Evolutionary conservation across 768 basidiomycete species (phyloP), one percentile per base, ranked within the genome.

Genomic region (Tylopilus felleus): DNA sequence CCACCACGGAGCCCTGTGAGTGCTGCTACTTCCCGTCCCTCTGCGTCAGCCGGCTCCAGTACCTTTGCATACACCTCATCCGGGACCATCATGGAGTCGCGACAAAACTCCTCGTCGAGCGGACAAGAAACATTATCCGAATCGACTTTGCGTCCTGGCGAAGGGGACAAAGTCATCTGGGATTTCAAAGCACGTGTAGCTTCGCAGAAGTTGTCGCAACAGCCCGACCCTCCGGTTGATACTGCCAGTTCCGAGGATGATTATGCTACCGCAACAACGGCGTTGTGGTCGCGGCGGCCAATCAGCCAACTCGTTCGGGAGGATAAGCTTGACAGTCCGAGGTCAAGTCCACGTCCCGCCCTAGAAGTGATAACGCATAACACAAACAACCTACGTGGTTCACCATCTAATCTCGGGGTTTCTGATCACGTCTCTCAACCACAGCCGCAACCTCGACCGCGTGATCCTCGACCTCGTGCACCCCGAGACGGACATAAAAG

Each of bases 1-100:
- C 83, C 86, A 25, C 83, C 85, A 45, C 80, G 80, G 35, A 88
- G 86, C 44, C 87, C 87, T 12, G 73, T 80, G 49, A 84, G 78
- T 56, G 77, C 80, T 39, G 70, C 71, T 40, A 78, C 77, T 49
- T 79, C 77, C 8, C 71, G 73, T 27, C 68, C 71, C 47, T 60
- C 65, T n/a, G 58, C 71, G 14, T 72, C 72, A 35, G 65, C 76
- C 28, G 70, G 66, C 56, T 62, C 63, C 50, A 50, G 57, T 48
- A 64, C 57, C 39, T 57, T 57, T 31, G 51, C 64, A 45, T 66
- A 70, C 28, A 54, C 64, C 33, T 60, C 70, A 10, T 61, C 70
- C 38, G 59, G 63, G 59, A 72, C 63, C 57, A 62, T 51, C 56
- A 59, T 58, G n/a, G 61, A 62, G 2, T 61, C 56, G 16, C 67